A percentile compares a stretch with the other conserved stretches of the same genome.
phyloP scores from a whole-genome alignment of 1,284 basidiomycete species.

The Puccinia coronata region DNA sequence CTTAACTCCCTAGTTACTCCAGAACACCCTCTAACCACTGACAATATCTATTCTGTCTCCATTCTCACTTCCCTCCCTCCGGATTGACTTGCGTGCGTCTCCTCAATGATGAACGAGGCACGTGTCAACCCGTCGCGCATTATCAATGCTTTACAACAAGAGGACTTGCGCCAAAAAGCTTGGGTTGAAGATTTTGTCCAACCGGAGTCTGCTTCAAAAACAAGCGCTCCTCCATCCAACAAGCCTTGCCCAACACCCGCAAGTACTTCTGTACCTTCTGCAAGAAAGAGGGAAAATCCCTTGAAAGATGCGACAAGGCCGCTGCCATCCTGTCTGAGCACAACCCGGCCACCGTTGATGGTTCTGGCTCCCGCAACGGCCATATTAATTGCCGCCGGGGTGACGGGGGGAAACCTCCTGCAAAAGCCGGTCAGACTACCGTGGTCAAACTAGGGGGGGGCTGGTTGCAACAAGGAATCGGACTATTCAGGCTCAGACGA shows the following conservation, averaged over 20 bases:
- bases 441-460: neutral
- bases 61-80: constrained; percentile 13
- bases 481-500: neutral
- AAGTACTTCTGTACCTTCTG: neutral
- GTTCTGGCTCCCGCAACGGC: too few relatives aligned
- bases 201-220: neutral
- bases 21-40: too few relatives aligned
- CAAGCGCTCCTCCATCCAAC: neutral
- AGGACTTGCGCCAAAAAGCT: too few relatives aligned
- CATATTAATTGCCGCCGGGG: too few relatives aligned
- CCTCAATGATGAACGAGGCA: neutral
- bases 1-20: too few relatives aligned
- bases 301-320: neutral
- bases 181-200: neutral
- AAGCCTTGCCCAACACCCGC: neutral
- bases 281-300: neutral
- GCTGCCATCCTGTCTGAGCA: neutral
- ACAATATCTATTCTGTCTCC: neutral
- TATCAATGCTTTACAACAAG: neutral
- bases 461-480: neutral
- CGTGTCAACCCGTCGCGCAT: neutral
- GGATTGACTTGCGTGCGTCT: too few relatives aligned
- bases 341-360: too few relatives aligned
- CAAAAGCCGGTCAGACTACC: neutral
- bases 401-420: too few relatives aligned